phyloP scores from a whole-genome alignment of 2,329 filamentous ascomycete species.

The Phyllosticta citriasiana region DNA sequence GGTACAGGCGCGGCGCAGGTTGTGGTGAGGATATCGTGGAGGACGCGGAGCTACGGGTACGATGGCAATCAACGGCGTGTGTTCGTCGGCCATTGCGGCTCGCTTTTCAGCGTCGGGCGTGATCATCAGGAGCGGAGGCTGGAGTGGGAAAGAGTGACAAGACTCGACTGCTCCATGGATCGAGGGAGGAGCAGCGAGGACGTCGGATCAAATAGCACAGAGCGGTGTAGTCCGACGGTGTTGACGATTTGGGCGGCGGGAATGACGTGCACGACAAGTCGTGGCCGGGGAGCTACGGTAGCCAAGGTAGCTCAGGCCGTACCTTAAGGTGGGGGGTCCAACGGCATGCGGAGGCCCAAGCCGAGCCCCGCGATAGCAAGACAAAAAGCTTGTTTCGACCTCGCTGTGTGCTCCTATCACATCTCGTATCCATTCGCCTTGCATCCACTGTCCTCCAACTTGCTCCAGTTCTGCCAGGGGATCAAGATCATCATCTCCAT shows the following conservation, averaged over 20 bases:
- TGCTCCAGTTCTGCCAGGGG: no score
- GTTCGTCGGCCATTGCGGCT: constrained; percentile 42
- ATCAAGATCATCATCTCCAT: no score
- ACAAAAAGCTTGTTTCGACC: neutral
- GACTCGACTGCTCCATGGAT: constrained; percentile 7
- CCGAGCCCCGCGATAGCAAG: neutral
- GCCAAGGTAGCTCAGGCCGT: neutral
- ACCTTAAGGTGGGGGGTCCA: neutral
- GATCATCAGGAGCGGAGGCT: constrained; percentile 3
- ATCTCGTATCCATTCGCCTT: neutral
- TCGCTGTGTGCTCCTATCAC: neutral
- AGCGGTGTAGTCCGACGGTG: neutral
- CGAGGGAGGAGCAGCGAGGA: constrained; percentile 3
- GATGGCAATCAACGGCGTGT: constrained; percentile 57
- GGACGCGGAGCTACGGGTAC: constrained; percentile 45
- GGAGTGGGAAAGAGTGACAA: neutral
- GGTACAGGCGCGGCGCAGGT: constrained; percentile 56
- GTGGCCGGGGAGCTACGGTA: neutral
- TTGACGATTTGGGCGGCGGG: neutral
- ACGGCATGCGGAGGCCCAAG: neutral
- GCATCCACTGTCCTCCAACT: neutral
- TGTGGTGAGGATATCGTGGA: constrained; percentile 44
- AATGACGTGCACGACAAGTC: neutral
- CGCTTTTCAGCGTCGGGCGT: constrained; percentile 9
- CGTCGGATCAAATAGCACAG: neutral